Evolutionary conservation across 345 rosid genomes (phyloP).

Genomic region (Citrus cavaleriei): DNA sequence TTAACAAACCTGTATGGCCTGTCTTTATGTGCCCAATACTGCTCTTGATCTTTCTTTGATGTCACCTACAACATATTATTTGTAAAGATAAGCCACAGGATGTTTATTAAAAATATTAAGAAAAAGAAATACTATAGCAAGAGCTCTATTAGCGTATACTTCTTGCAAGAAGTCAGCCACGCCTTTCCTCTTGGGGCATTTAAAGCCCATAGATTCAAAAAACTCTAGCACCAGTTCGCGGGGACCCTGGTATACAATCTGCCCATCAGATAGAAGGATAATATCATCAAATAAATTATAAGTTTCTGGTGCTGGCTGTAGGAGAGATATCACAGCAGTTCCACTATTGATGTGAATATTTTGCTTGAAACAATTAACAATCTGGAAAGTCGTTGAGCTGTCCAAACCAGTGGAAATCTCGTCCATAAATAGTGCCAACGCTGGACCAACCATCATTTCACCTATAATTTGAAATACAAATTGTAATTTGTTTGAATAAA

Average conservation of each 20-base stretch:
- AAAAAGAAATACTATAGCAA: background rate
- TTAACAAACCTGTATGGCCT: constrained; percentile 47
- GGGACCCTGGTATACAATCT: constrained; percentile 68
- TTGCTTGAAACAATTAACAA: constrained; percentile 58
- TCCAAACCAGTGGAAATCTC: constrained; percentile 82
- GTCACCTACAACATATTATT: constrained; percentile 43
- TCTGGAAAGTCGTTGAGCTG: constrained; percentile 72
- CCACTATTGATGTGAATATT: constrained; percentile 45
- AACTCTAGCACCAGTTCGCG: constrained; percentile 52
- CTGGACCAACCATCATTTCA: constrained; percentile 76
- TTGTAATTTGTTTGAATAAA: background rate
- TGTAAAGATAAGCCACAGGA: background rate
- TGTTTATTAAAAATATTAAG: background rate
- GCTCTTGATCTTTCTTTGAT: constrained; percentile 67
- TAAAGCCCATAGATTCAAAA: constrained; percentile 62
- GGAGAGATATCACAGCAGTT: constrained; percentile 72
- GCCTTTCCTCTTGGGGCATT: constrained; percentile 73
- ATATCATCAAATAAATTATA: constrained; percentile 71
- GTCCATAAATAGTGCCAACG: constrained; percentile 65
- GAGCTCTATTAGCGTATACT: constrained; percentile 29
- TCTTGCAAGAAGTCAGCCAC: constrained; percentile 81
- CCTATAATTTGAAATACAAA: constrained; percentile 29
- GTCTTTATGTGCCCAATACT: constrained; percentile 51
- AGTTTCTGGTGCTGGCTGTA: constrained; percentile 84
- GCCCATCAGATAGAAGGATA: constrained; percentile 64